Conservation (phyloP, 2,329 filamentous ascomycete genomes). For the Blumeriella jaapii region DNA sequence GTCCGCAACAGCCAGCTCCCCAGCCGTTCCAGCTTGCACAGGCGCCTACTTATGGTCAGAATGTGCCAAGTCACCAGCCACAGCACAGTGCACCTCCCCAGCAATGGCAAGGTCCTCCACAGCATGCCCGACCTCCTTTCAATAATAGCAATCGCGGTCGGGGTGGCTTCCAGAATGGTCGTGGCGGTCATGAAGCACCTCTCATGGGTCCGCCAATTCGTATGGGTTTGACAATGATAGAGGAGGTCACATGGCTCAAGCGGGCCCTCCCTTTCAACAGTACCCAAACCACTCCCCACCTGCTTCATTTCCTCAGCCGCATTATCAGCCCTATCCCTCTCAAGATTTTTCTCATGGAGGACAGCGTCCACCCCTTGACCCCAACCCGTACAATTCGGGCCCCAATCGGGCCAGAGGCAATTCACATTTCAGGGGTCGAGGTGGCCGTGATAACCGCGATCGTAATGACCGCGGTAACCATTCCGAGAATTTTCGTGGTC, state of each 20-base stretch:
- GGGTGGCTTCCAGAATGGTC: conserved; percentile 30
- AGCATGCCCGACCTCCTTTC: conserved; percentile 31
- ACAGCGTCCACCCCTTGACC: conserved; percentile 27
- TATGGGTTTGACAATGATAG: conserved; percentile 42
- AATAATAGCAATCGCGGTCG: conserved; percentile 25
- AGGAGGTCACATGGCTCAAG: conserved; percentile 31
- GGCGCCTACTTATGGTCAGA: conserved; percentile 27
- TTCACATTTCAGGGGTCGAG: conserved; percentile 27
- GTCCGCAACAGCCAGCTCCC: conserved; percentile 24
- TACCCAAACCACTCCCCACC: conserved; percentile 25
- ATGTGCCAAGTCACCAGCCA: conserved; percentile 27
- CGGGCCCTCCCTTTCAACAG: conserved; percentile 33
- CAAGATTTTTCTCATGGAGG: conserved; percentile 26
- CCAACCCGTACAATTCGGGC: conserved; percentile 28
- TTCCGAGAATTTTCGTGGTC: conserved; percentile 31
- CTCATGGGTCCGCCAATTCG: conserved; percentile 44
- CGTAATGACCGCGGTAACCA: conserved; percentile 28
- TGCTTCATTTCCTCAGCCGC: conserved; percentile 24
- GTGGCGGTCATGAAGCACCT: conserved; percentile 32
- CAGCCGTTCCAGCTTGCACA: conserved; percentile 22
- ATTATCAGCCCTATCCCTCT: conserved; percentile 31
- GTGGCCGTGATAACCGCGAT: conserved; percentile 28
- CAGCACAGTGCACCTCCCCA: conserved; percentile 29
- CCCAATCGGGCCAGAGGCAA: conserved; percentile 31
- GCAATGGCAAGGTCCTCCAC: conserved; percentile 31